These are phyloP conservation scores for Monosporascus sp. DNA, from an alignment of 2,329 filamentous ascomycete genomes.

Conservation along the genomic window DNA sequence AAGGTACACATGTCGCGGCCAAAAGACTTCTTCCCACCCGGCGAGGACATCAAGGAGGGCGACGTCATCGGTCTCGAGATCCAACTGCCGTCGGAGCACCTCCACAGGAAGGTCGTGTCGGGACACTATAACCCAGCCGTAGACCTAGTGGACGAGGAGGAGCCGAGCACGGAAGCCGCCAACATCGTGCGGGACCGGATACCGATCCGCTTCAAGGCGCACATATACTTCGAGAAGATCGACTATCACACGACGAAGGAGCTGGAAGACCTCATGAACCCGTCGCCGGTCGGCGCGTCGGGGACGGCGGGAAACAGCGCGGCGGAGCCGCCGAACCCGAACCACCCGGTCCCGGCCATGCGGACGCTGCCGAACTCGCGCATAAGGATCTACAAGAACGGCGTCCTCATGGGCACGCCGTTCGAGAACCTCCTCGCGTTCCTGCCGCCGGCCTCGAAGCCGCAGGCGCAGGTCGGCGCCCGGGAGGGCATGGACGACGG, in stretches of 20 bases:
- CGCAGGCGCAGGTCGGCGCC: conserved; percentile 66
- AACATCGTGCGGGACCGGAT: conserved; percentile 95
- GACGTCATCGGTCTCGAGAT: conserved; percentile 91
- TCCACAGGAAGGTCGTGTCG: conserved; percentile 84
- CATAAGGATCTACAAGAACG: conserved; percentile 92
- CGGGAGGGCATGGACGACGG: conserved; percentile 89
- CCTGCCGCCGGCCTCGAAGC: conserved; percentile 80
- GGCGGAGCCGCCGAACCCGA: conserved; percentile 61
- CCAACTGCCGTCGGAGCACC: conserved; percentile 74
- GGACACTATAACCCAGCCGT: conserved; percentile 84
- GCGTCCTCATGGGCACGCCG: conserved; percentile 75
- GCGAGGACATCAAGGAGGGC: conserved; percentile 77
- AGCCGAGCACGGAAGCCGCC: conserved; percentile 51
- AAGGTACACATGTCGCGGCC: conserved; percentile 91
- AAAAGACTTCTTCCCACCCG: conserved; percentile 79
- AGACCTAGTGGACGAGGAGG: conserved; percentile 59
- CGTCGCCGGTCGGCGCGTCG: conserved; percentile 46
- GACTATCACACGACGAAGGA: conserved; percentile 86
- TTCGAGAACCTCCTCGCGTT: conserved; percentile 88
- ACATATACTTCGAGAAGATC: conserved; percentile 89
- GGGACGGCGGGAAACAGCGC: conserved; percentile 28
- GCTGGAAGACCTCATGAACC: conserved; percentile 78
- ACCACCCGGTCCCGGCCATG: conserved; percentile 68
- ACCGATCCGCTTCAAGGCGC: conserved; percentile 88
- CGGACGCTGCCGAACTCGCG: conserved; percentile 81